phyloP scores from a whole-genome alignment of 257 asterid species.

The Solanum gandarillasii region DNA sequence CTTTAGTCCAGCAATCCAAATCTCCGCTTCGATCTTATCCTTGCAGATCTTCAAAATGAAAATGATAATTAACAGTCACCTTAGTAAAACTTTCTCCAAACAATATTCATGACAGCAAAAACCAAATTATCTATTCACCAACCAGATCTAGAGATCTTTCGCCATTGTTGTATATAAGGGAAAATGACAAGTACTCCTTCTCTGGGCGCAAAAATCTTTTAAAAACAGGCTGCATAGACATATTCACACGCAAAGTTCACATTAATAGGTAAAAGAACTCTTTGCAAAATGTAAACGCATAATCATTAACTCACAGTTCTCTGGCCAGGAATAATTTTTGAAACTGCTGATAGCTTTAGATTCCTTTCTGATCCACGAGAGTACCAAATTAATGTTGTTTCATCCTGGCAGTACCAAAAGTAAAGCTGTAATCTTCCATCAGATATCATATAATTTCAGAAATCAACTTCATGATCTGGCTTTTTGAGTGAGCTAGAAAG shows the following conservation, averaged over 20 bases:
- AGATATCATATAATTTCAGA: not conserved
- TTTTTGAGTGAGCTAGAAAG: not conserved
- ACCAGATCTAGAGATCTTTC: slow-evolving; percentile 97
- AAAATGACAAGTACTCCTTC: slow-evolving; percentile 89
- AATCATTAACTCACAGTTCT: slow-evolving; percentile 78
- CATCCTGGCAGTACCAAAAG: slow-evolving; percentile 52
- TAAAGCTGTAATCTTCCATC: not conserved
- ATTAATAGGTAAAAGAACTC: not conserved
- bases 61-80: not conserved
- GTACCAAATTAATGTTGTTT: slow-evolving; percentile 75
- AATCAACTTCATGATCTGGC: not conserved
- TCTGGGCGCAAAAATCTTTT: slow-evolving; percentile 91
- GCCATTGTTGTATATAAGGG: slow-evolving; percentile 75
- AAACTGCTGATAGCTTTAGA: slow-evolving; percentile 65
- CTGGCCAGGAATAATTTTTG: slow-evolving; percentile 87
- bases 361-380: slow-evolving; percentile 83
- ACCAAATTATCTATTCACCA: slow-evolving; percentile 13
- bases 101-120: not conserved
- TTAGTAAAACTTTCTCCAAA: not conserved
- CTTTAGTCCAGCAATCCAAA: slow-evolving; percentile 84
- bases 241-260: not conserved
- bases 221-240: slow-evolving; percentile 73
- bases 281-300: not conserved
- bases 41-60: slow-evolving; percentile 65
- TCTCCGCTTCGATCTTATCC: slow-evolving; percentile 77